Evolutionary conservation across 1,284 basidiomycete species (phyloP).

Genomic region (Rhodotorula sp.): DNA sequence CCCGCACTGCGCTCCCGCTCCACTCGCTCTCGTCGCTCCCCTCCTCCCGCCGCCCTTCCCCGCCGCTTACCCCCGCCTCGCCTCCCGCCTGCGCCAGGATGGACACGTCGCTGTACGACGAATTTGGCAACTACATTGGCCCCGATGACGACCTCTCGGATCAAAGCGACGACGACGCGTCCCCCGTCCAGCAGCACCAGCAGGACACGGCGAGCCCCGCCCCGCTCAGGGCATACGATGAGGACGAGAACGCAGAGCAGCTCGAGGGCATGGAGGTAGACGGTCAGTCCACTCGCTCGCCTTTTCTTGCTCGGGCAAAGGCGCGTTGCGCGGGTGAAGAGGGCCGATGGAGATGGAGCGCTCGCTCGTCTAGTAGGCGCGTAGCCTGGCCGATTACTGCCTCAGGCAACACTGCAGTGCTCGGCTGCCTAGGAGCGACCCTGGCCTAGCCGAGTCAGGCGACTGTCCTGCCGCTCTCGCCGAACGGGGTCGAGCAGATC

Average conservation of each 20-base stretch:
- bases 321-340: no score
- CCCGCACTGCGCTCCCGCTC: no score
- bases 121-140: conserved; percentile 80
- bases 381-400: no score
- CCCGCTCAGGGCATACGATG: conserved; percentile 53
- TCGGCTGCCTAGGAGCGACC: no score
- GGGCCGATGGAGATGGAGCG: no score
- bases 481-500: no score
- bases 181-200: conserved; percentile 26
- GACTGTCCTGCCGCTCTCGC: no score
- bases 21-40: background rate
- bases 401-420: no score
- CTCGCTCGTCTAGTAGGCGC: no score
- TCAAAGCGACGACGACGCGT: conserved; percentile 54
- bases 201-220: conserved; percentile 48
- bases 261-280: conserved; percentile 77
- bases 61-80: no score
- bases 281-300: conserved; percentile 57
- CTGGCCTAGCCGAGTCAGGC: no score
- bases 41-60: background rate
- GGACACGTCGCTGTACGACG: conserved; percentile 21
- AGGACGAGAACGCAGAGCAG: conserved; percentile 55
- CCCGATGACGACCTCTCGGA: conserved; percentile 75
- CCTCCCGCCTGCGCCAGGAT: background rate
- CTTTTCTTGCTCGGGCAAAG: no score